These are phyloP conservation scores for Auricularia auricula-judae DNA, from an alignment of 768 basidiomycete species.

Conservation along the genomic window DNA sequence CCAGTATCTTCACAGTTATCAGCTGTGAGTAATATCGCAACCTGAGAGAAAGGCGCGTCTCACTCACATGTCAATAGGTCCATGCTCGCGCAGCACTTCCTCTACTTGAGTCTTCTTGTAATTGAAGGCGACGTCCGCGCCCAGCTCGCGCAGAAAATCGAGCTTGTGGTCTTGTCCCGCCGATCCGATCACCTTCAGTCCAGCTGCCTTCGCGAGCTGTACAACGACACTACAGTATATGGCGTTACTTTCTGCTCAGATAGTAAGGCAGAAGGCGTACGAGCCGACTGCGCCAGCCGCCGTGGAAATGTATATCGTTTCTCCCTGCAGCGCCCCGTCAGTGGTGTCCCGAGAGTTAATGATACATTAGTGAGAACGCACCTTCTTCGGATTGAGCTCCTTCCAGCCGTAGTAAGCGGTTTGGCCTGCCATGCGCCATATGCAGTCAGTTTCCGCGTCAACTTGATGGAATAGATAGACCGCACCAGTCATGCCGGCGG, in stretches of 20 bases:
- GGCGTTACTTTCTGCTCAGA: neutral
- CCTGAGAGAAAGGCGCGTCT: neutral
- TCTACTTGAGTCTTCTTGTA: conserved; percentile 20
- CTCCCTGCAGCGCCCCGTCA: conserved; percentile 23
- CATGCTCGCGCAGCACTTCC: conserved; percentile 23
- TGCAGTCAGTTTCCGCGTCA: neutral
- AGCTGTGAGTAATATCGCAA: neutral
- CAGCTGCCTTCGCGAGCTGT: conserved; percentile 28
- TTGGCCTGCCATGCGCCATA: conserved; percentile 9
- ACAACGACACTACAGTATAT: conserved; percentile 5
- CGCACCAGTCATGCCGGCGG: conserved; percentile 29
- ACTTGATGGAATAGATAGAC: too few species aligned
- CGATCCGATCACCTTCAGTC: conserved; percentile 30
- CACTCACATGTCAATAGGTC: conserved; percentile 23
- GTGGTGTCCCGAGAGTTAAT: neutral
- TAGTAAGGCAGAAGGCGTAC: conserved; percentile 22
- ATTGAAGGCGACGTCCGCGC: conserved; percentile 27
- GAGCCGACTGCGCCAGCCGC: conserved; percentile 49
- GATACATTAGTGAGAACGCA: neutral
- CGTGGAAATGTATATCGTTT: conserved; percentile 37
- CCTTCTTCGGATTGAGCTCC: conserved; percentile 31
- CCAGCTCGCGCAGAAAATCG: conserved; percentile 21
- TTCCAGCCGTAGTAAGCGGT: conserved; percentile 31
- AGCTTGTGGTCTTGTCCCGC: conserved; percentile 34
- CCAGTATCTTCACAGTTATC: conserved; percentile 28